These are phyloP conservation scores for Pinus albicaulis DNA, from an alignment of 75 land plant species.

Conservation along the genomic window DNA sequence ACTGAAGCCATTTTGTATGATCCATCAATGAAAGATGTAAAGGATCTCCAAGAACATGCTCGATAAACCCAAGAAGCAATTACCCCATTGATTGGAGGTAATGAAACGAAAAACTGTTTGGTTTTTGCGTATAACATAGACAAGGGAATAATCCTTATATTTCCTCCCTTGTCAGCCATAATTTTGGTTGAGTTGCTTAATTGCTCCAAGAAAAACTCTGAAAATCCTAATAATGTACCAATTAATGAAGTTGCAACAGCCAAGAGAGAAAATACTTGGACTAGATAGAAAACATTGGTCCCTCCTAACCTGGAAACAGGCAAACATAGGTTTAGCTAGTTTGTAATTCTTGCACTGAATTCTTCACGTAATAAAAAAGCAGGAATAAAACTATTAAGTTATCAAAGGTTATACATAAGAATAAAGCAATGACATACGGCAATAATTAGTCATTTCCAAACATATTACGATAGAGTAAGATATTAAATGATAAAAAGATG, in stretches of 20 bases:
- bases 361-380: not conserved
- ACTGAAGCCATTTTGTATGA: not conserved
- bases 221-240: conserved; percentile 66
- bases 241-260: conserved; percentile 78
- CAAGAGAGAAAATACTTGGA: conserved; percentile 62
- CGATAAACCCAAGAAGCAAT: not conserved
- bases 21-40: not conserved
- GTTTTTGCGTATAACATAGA: not conserved
- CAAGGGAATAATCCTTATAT: not conserved
- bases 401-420: no score
- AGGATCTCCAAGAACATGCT: not conserved
- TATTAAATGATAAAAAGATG: no score
- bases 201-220: conserved; percentile 69
- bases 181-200: conserved; percentile 20
- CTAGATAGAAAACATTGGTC: conserved; percentile 39
- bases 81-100: not conserved
- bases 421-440: no score
- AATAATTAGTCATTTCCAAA: no score
- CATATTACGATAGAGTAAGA: no score
- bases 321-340: not conserved
- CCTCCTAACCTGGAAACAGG: conserved; percentile 35
- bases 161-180: not conserved
- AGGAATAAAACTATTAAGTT: not conserved
- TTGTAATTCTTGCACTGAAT: not conserved
- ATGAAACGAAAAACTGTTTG: not conserved